Base-by-base conservation (phyloP, 495 filamentous ascomycete species). In the Neurospora discreta region DNA sequence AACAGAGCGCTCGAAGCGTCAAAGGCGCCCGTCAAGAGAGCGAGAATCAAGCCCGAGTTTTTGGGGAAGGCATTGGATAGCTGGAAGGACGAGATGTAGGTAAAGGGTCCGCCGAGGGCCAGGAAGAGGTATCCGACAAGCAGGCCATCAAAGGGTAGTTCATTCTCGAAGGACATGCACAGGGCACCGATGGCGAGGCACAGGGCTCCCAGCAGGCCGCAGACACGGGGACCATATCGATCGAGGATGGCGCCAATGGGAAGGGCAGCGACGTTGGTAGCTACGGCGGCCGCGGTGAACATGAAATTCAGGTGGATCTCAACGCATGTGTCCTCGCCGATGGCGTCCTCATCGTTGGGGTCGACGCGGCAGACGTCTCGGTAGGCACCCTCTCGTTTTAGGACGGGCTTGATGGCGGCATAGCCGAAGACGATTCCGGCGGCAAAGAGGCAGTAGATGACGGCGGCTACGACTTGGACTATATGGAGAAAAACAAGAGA, bases 271-370 rank as follows among this genome's bases (percentile, higher is more conserved):
- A 95, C 90, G 68, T 87, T 88, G 42, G 94, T 97, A 5, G 87
- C 90, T 20, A 97, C 94, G 16, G 93, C 93, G n/a, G 93, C 93
- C 42, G 92, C 85, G 39, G 93, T 97, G 84, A 97, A 97, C 94
- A 97, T 97, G 72, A 97, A 81, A 79, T 97, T 97, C 68, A 97
- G 85, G 68, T 90, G 87, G 68, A 97, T 89, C 78, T 97, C 93
- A 23, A 93, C 87, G 70, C 85, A 85, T 0, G 89, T 89, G 69
- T 87, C 83, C 7, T 85, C 80, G 43, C 89, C 84, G 38, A 91
- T 74, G 74, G 92, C 87, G 38, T 38, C 71, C 36, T 75, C 71
- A 1, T 88, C 81, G 36, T 69, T 26, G 7, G n/a, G 40, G 39
- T 70, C 74, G 16, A 40, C 74, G 15, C 75, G 43, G 75, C 93